phyloP scores from a whole-genome alignment of 129 eudicot genomes.

The Lonicera japonica region DNA sequence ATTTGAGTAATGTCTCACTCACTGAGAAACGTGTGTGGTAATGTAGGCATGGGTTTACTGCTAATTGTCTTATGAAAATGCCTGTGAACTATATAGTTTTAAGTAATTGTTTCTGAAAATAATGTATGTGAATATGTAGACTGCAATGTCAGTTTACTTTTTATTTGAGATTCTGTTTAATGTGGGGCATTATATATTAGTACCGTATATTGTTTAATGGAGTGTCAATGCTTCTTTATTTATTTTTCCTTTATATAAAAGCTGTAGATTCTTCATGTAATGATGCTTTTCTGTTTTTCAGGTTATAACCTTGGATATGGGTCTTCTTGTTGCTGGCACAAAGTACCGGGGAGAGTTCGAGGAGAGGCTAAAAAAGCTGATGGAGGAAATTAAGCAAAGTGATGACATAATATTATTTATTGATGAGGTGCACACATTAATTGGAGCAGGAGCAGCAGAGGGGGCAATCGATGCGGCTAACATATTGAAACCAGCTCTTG shows the following conservation, averaged over 20 bases:
- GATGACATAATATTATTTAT: conserved; percentile 77
- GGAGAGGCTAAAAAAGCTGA: conserved; percentile 75
- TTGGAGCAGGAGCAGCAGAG: conserved; percentile 95
- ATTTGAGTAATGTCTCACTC: no score
- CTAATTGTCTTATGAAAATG: no score
- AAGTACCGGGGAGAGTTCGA: conserved; percentile 95
- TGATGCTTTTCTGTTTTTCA: conserved; percentile 19
- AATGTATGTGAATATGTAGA: not conserved
- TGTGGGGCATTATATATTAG: not conserved
- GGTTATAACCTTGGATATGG: conserved; percentile 93
- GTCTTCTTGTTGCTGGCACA: conserved; percentile 90
- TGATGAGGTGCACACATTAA: conserved; percentile 85
- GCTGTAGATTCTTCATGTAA: not conserved
- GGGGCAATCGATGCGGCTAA: conserved; percentile 97
- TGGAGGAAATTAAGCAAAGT: conserved; percentile 91
- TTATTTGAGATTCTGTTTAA: not conserved
- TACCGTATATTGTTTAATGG: not conserved
- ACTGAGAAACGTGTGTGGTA: no score
- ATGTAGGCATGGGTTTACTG: no score
- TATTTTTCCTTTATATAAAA: not conserved
- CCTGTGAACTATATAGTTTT: no score
- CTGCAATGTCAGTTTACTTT: not conserved
- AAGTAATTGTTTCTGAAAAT: no score
- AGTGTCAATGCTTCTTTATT: not conserved
- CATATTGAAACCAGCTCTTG: conserved; percentile 86